Evolutionary conservation across 2,329 filamentous ascomycete genomes (phyloP).

Genomic region (Dendrostoma leiphaemia): DNA sequence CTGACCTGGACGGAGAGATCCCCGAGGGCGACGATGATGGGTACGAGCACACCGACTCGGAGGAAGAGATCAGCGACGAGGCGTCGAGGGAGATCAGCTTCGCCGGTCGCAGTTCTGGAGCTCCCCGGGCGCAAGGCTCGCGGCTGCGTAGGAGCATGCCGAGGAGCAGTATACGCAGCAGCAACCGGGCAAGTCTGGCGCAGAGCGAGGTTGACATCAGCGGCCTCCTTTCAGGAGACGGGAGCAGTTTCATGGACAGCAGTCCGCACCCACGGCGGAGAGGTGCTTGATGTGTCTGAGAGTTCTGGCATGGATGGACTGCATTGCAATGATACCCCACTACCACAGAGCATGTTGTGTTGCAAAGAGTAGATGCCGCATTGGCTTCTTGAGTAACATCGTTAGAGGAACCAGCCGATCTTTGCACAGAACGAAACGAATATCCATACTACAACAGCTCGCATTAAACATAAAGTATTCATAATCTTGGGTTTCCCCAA

Average conservation of each 20-base stretch:
- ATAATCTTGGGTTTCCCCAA: neutral
- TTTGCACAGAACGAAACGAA: neutral
- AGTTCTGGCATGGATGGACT: neutral
- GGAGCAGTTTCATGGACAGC: constrained; percentile 55
- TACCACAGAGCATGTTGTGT: neutral
- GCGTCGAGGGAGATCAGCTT: constrained; percentile 32
- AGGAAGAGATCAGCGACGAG: constrained; percentile 55
- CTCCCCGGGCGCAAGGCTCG: constrained; percentile 13
- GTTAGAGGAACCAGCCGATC: neutral
- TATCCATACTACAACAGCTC: neutral
- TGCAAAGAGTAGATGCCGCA: neutral
- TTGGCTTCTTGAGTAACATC: neutral
- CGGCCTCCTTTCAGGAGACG: constrained; percentile 53
- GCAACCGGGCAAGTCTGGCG: constrained; percentile 28
- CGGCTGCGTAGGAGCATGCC: constrained; percentile 17
- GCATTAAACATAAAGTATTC: constrained; percentile 16
- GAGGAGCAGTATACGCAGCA: constrained; percentile 17
- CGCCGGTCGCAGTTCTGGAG: constrained; percentile 5
- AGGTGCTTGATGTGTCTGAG: neutral
- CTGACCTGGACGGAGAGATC: constrained; percentile 70
- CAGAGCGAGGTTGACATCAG: constrained; percentile 52
- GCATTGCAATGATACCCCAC: constrained; percentile 12
- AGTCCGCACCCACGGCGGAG: constrained; percentile 48
- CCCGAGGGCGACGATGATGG: constrained; percentile 62
- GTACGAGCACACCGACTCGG: constrained; percentile 78